Evolutionary conservation across 108 stramenopile genomes (phyloP), one percentile per base, ranked within the genome.

Genomic region (Nannochloropsis salina): DNA sequence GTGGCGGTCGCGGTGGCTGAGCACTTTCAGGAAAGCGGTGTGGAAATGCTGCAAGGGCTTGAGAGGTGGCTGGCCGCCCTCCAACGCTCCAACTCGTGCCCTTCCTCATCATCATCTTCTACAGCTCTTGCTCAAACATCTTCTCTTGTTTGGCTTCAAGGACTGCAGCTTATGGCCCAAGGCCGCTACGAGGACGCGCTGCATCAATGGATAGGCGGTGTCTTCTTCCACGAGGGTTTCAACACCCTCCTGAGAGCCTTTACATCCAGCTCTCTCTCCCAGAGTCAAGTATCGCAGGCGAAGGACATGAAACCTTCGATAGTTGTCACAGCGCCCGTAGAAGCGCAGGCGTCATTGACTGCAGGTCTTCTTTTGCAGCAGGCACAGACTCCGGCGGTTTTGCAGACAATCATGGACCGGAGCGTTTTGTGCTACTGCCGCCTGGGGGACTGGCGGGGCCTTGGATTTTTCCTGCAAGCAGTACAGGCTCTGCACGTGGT

Each of bases 131-230:
- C n/a, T 3, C 61, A 1, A n/a, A 1, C 61, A 4, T 1, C 2
- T 8, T 74, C 61, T n/a, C 61, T 74, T n/a, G 61, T n/a, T 6
- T 74, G 61, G 61, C 61, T 74, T n/a, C 61, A 74, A 74, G 61
- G 61, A n/a, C 61, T 74, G 15, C 61, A 74, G 61, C 61, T 74
- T 15, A 74, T 74, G 61, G 61, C n/a, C 61, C 61, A 74, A n/a
- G 61, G 61, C 61, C 61, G 61, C 5, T 74, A 74, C n/a, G 61
- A 74, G 61, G 61, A 74, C 20, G 61, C 61, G 20, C n/a, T 74
- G 61, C 61, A 3, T 74, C 61, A 2, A 2, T 74, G 61, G 61
- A n/a, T 74, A n/a, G 61, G 61, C 20, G n/a, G 61, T n/a, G 61
- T 74, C 61, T 74, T 74, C 61, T 74, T 74, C 6, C 61, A 74